phyloP scores from a whole-genome alignment of 768 basidiomycete species.

The Gloeophyllum trabeum region DNA sequence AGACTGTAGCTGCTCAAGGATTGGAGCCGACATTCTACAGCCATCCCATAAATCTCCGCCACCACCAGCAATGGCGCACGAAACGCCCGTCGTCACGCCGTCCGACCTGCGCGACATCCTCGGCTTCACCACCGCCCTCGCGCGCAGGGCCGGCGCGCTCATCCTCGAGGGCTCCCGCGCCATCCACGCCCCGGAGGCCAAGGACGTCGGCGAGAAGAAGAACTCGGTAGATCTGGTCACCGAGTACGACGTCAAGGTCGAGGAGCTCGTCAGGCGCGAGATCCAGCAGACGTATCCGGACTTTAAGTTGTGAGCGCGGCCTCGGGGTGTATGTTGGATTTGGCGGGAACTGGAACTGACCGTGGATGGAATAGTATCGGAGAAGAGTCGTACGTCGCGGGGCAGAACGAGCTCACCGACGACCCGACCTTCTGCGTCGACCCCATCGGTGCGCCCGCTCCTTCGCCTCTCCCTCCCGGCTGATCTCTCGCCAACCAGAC shows the following conservation, averaged over 20 bases:
- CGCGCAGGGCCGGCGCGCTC: constrained; percentile 61
- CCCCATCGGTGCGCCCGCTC: constrained; percentile 59
- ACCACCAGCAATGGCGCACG: constrained; percentile 16
- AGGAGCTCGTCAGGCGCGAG: constrained; percentile 68
- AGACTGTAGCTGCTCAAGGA: no score
- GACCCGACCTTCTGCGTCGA: constrained; percentile 94
- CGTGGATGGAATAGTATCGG: constrained; percentile 60
- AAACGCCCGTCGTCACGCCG: constrained; percentile 17
- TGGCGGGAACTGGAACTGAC: constrained; percentile 1
- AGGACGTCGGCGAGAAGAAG: constrained; percentile 72
- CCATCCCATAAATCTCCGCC: no score
- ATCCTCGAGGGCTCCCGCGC: constrained; percentile 71
- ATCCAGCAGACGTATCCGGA: constrained; percentile 55
- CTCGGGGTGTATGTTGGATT: not conserved
- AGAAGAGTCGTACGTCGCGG: constrained; percentile 84
- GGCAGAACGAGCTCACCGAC: constrained; percentile 67
- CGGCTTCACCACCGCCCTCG: constrained; percentile 58
- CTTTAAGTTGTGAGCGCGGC: constrained; percentile 67
- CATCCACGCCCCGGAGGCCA: constrained; percentile 43
- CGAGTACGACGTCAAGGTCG: constrained; percentile 87
- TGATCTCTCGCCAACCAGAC: constrained; percentile 31
- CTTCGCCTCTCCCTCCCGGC: not conserved
- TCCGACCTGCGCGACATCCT: constrained; percentile 51
- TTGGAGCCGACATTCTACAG: no score
- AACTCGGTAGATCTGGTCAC: constrained; percentile 94